Evolutionary conservation across 163 green algal species (phyloP).

Genomic region (Volvox carteri): DNA sequence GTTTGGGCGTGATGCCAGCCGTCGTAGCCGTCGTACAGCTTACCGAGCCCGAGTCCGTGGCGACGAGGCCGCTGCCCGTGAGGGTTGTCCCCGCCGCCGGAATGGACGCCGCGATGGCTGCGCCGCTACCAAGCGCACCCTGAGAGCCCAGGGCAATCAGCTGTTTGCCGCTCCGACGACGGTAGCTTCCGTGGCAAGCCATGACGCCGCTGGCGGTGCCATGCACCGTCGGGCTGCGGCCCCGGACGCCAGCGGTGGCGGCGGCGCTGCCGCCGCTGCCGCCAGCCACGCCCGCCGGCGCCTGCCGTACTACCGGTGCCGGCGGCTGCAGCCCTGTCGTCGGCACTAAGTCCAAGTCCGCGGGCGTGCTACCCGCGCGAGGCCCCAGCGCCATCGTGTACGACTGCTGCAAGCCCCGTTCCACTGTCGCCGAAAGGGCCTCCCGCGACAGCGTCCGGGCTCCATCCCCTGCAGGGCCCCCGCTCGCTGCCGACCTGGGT

Average conservation of each 20-base stretch:
- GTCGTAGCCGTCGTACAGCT: neutral
- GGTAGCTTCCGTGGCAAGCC: neutral
- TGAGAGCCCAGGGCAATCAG: neutral
- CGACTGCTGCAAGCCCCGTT: neutral
- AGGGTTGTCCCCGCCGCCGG: neutral
- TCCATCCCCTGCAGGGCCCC: neutral
- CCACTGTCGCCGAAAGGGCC: neutral
- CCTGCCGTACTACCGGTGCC: neutral
- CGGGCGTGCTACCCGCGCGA: neutral
- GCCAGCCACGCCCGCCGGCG: neutral
- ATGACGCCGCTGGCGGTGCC: neutral
- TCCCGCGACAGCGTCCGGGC: neutral
- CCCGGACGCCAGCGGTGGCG: conserved; percentile 4
- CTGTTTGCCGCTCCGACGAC: neutral
- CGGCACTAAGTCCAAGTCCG: conserved; percentile 5
- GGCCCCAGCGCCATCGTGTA: neutral
- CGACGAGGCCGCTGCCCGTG: neutral
- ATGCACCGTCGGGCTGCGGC: neutral
- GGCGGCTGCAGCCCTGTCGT: neutral
- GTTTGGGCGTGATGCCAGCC: neutral
- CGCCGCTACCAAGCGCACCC: neutral
- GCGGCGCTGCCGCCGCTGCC: neutral
- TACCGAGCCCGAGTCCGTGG: neutral
- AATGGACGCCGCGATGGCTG: neutral
- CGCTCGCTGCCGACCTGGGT: neutral